These are phyloP conservation scores for Plasmodium adleri DNA, from an alignment of 169 alveolate genomes.

Conservation along the genomic window DNA sequence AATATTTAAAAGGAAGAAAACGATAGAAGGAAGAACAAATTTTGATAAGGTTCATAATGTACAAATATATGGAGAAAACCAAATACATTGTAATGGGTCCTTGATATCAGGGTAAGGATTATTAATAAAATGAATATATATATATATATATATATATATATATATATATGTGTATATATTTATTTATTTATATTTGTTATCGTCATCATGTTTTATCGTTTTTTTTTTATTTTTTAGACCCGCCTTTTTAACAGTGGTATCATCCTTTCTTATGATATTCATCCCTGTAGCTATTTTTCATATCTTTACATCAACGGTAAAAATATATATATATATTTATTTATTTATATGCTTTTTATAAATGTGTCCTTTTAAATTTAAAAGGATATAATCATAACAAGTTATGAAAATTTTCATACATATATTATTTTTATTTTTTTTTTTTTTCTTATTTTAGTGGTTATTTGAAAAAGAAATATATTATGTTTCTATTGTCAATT, in stretches of 20 bases:
- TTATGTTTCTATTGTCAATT: slow-evolving; percentile 31
- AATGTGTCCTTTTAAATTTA: too few relatives aligned
- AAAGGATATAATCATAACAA: neutral
- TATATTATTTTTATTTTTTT: slow-evolving; percentile 15
- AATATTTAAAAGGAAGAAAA: slow-evolving; percentile 66
- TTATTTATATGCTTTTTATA: neutral
- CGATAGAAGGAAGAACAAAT: slow-evolving; percentile 41
- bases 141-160: neutral
- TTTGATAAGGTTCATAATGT: slow-evolving; percentile 68
- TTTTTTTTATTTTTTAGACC: slow-evolving; percentile 22
- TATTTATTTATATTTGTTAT: neutral
- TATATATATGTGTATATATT: neutral
- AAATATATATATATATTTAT: neutral
- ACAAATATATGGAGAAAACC: slow-evolving; percentile 74
- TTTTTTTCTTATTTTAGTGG: slow-evolving; percentile 48
- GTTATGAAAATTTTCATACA: neutral
- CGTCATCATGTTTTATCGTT: neutral
- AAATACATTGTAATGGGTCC: slow-evolving; percentile 71
- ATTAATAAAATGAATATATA: neutral
- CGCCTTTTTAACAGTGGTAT: slow-evolving; percentile 55
- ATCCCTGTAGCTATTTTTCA: slow-evolving; percentile 72
- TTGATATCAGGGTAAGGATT: slow-evolving; percentile 63
- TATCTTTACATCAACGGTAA: slow-evolving; percentile 76
- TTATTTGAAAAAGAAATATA: slow-evolving; percentile 67
- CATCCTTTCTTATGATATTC: slow-evolving; percentile 73